Evolutionary conservation across 768 basidiomycete genomes (phyloP).

Genomic region (Auriculariales sp.): DNA sequence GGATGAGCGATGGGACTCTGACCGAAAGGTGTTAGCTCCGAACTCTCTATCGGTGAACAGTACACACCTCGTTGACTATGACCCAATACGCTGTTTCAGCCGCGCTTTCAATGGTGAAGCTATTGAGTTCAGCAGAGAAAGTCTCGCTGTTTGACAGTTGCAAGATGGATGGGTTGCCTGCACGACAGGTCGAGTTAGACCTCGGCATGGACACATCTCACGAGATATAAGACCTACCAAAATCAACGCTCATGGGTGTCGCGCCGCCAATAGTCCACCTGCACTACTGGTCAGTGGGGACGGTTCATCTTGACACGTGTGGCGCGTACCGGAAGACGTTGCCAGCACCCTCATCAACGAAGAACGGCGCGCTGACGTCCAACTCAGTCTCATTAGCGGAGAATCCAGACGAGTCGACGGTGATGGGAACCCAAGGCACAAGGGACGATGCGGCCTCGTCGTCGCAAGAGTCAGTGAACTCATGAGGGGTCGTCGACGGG

Average conservation of each 20-base stretch:
- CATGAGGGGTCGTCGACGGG: not conserved
- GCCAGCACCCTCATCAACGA: not conserved
- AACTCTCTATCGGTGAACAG: too few relatives aligned
- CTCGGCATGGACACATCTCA: not conserved
- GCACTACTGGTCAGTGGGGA: too few relatives aligned
- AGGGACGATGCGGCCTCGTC: not conserved
- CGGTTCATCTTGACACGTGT: too few relatives aligned
- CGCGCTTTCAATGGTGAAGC: not conserved
- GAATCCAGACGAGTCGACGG: not conserved
- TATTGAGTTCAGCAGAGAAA: too few relatives aligned
- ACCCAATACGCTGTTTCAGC: not conserved
- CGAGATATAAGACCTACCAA: not conserved
- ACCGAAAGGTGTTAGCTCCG: too few relatives aligned
- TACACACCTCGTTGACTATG: not conserved
- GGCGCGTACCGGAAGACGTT: slow-evolving; percentile 1
- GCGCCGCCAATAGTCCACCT: not conserved
- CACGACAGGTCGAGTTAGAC: not conserved
- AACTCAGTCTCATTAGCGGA: not conserved
- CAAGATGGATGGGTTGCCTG: too few relatives aligned
- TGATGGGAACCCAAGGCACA: not conserved
- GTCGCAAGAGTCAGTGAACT: not conserved
- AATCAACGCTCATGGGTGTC: not conserved
- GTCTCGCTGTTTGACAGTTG: too few relatives aligned
- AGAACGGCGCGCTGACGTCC: not conserved
- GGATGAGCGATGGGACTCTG: slow-evolving; percentile 6